Evolutionary conservation across 2,329 filamentous ascomycete genomes (phyloP), one percentile per base, ranked within the genome.

Genomic region (Capronia epimyces): DNA sequence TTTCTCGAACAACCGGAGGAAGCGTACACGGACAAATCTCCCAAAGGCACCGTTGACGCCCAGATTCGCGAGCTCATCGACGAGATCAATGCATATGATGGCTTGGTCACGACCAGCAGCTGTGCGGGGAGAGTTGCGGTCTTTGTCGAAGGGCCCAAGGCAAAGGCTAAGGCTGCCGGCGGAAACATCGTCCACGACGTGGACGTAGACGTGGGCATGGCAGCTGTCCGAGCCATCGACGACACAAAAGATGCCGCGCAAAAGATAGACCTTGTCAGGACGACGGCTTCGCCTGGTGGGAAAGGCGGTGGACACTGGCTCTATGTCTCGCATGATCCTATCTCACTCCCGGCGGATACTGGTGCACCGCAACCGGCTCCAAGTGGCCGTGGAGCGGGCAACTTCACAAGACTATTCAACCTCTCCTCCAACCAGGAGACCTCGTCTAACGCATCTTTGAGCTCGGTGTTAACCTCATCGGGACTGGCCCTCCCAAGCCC

Each of bases 71-170:
- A 83, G 18, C 73, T 96, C 47, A 89, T 97, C 54, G 76, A 78
- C 44, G 49, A 59, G 42, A 84, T 97, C 66, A 97, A 97, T 68
- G 66, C 63, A 1, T 65, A 84, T 4, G 78, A 83, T 1, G 89
- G 87, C 1, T 79, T 90, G 34, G 89, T 94, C 27, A 96, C 91
- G 1, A 96, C 90, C 2, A 95, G 89, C 69, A 95, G 89, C 68
- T 97, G 91, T 66, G 87, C 89, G 1, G 91, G 91, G 0, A 77
- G 91, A 46, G 80, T 94, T 41, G 90, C 86, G 58, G 86, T 96
- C 3, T 97, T 94, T 64, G 73, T 94, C 1, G 91, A 96, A 70
- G 90, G 90, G 1, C 73, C 72, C 39, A 85, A 81, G 62, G 47
- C 43, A 54, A 2, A 31, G 37, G 43, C 24, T 20, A 41, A 55